Conservation (phyloP, 805 yeast genomes). For the Suhomyces vadensis region DNA sequence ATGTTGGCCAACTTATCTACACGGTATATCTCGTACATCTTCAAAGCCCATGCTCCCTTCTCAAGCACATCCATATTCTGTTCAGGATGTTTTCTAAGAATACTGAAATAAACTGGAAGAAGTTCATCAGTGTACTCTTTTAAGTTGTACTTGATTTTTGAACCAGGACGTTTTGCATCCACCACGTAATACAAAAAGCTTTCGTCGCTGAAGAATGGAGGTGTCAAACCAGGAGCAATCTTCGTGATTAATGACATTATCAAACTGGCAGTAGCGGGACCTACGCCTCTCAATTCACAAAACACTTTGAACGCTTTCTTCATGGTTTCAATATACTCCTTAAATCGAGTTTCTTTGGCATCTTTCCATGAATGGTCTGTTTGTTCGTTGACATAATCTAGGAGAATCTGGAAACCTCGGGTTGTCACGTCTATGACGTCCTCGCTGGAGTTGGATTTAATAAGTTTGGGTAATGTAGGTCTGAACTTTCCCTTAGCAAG, state of each 20-base stretch:
- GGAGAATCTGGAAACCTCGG: conserved; percentile 22
- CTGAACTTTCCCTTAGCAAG: conserved; percentile 44
- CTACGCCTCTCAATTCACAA: conserved; percentile 46
- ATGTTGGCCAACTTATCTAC: conserved; percentile 26
- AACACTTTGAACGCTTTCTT: conserved; percentile 29
- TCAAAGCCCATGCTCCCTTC: conserved; percentile 41
- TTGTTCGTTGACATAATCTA: conserved; percentile 8
- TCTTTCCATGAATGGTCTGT: conserved; percentile 9
- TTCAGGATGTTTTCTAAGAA: conserved; percentile 9
- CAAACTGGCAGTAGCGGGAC: conserved; percentile 52
- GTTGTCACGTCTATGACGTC: conserved; percentile 31
- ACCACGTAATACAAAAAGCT: conserved; percentile 39
- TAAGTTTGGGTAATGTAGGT: conserved; percentile 44
- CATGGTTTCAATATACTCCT: conserved; percentile 20
- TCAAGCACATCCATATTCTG: conserved; percentile 23
- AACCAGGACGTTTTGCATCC: conserved; percentile 21
- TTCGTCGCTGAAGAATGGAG: conserved; percentile 54
- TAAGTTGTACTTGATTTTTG: conserved; percentile 41
- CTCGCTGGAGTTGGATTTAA: conserved; percentile 35
- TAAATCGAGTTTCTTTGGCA: neutral
- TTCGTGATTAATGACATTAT: conserved; percentile 35
- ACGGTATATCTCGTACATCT: conserved; percentile 27
- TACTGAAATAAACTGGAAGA: conserved; percentile 22
- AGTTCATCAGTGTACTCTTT: conserved; percentile 44
- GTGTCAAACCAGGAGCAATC: conserved; percentile 23